These are phyloP conservation scores for Pharnaceum exiguum DNA, from an alignment of 148 eudicot genomes.

Conservation along the genomic window DNA sequence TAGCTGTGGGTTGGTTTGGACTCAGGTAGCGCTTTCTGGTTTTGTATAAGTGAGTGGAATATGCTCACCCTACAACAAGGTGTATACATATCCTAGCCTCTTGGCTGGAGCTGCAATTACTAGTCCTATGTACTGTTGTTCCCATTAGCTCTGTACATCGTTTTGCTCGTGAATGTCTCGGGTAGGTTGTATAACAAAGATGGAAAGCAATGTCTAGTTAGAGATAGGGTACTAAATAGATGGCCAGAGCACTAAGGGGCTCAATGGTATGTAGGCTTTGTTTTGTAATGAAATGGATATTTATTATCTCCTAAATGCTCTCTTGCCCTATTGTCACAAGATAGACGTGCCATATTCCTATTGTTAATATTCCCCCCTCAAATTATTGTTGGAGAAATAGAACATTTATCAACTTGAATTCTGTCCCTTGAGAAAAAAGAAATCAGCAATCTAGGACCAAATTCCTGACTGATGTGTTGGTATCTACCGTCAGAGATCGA, in stretches of 20 bases:
- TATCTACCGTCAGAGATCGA: not conserved
- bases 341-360: slow-evolving; percentile 6
- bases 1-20: no score
- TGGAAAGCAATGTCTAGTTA: slow-evolving; percentile 10
- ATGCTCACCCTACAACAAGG: slow-evolving; percentile 15
- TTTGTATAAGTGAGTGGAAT: slow-evolving; percentile 5
- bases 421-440: not conserved
- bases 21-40: not conserved
- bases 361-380: slow-evolving; percentile 9
- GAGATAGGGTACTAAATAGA: slow-evolving; percentile 13
- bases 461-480: not conserved
- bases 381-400: slow-evolving; percentile 3
- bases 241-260: slow-evolving; percentile 8
- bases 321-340: not conserved
- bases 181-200: slow-evolving; percentile 14
- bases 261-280: slow-evolving; percentile 13
- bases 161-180: slow-evolving; percentile 10
- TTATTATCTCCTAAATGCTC: not conserved
- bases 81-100: slow-evolving; percentile 12
- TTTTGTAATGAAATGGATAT: slow-evolving; percentile 6
- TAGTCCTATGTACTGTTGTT: slow-evolving; percentile 9
- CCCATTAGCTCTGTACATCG: slow-evolving; percentile 14
- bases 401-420: not conserved
- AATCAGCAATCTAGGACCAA: not conserved
- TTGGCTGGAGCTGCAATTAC: slow-evolving; percentile 13